Percentiles rank a stretch among this genome's conserved stretches.
Evolutionary conservation across 192 early-diverging fungal genomes (phyloP).

Genomic region (Dissophora ornata): DNA sequence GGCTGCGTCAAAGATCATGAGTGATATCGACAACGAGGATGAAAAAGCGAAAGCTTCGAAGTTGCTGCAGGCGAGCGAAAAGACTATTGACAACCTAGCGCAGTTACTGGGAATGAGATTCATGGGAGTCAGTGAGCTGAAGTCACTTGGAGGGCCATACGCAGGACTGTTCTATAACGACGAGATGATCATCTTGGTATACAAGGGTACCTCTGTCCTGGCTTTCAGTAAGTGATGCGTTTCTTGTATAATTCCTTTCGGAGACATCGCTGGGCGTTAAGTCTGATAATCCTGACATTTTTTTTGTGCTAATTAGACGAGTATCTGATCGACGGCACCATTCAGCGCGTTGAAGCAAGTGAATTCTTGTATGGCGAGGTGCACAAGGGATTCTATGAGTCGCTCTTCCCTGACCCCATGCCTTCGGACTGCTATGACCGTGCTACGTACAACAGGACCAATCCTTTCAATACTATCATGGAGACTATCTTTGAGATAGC

Average conservation of each 20-base stretch:
- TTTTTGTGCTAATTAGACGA: no score
- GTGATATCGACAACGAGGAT: constrained; percentile 9
- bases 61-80: constrained; percentile 49
- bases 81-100: constrained; percentile 38
- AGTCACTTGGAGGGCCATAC: constrained; percentile 61
- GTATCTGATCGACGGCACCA: constrained; percentile 57
- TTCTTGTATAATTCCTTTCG: no score
- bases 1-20: constrained; percentile 38
- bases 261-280: no score
- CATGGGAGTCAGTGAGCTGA: constrained; percentile 60
- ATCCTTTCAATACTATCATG: constrained; percentile 59
- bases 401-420: constrained; percentile 55
- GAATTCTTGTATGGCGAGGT: constrained; percentile 62
- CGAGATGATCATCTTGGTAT: constrained; percentile 57
- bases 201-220: constrained; percentile 62
- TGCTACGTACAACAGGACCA: constrained; percentile 21
- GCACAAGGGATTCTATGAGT: constrained; percentile 68
- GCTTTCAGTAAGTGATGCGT: constrained; percentile 54
- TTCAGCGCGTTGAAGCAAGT: constrained; percentile 61
- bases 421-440: constrained; percentile 9
- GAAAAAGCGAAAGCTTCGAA: constrained; percentile 25
- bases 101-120: constrained; percentile 45
- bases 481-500: constrained; percentile 46
- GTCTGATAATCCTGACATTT: no score
- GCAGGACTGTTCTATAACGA: constrained; percentile 61